Conservation (phyloP, 352 stramenopile genomes). For the Phytopythium montanum region DNA sequence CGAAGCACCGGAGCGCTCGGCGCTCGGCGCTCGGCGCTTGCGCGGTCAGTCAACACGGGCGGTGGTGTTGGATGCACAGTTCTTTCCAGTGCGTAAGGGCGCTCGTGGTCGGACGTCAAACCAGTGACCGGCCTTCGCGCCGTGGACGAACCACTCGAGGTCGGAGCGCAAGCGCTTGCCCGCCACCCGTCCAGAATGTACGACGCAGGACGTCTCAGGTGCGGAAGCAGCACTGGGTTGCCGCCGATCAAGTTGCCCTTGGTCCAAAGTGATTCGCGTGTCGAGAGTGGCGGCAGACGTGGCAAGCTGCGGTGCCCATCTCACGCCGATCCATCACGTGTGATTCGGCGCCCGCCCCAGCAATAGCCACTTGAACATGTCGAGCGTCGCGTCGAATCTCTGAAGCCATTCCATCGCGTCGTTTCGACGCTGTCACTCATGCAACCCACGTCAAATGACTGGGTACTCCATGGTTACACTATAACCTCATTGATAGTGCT, state of each 20-base stretch:
- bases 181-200: background rate
- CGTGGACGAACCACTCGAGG: background rate
- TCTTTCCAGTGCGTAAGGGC: too few relatives aligned
- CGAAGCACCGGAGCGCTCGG: conserved; percentile 2
- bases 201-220: background rate
- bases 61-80: too few relatives aligned
- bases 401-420: conserved; percentile 7
- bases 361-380: background rate
- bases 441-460: too few relatives aligned
- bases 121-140: background rate
- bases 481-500: too few relatives aligned
- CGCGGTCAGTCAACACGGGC: background rate
- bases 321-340: conserved; percentile 1
- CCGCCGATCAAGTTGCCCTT: too few relatives aligned
- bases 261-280: background rate
- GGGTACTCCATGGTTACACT: too few relatives aligned
- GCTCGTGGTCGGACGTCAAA: background rate
- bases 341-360: background rate
- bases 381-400: conserved; percentile 6
- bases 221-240: background rate
- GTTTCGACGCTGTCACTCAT: too few relatives aligned
- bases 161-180: background rate
- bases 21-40: background rate
- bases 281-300: too few relatives aligned
- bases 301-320: background rate